Percentiles rank a stretch among this genome's conserved stretches.
Conservation (phyloP, 2,329 filamentous ascomycete genomes). For the Fusarium sp. region DNA sequence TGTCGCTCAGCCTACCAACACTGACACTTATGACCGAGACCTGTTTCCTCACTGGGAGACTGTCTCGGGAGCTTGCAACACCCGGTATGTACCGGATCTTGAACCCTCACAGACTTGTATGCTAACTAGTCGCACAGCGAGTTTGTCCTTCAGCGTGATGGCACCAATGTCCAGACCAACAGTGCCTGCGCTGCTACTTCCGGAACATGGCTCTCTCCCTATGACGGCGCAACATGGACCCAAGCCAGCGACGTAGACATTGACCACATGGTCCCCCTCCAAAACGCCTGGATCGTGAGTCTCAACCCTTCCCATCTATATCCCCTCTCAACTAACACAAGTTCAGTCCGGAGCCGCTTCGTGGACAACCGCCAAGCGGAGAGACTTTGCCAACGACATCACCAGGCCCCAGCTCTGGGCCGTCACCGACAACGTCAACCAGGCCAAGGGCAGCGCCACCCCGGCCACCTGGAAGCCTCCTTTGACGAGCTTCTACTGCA, state of each 20-base stretch:
- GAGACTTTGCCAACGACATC: constrained; percentile 79
- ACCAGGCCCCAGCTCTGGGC: constrained; percentile 78
- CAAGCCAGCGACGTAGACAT: constrained; percentile 76
- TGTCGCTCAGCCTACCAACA: constrained; percentile 62
- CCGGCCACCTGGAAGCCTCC: constrained; percentile 81
- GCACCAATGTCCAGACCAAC: constrained; percentile 65
- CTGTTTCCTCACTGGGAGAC: constrained; percentile 77
- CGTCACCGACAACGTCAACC: constrained; percentile 79
- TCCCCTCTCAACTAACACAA: constrained; percentile 15
- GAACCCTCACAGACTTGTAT: neutral
- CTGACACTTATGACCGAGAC: constrained; percentile 67
- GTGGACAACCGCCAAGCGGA: constrained; percentile 73
- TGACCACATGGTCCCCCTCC: constrained; percentile 82
- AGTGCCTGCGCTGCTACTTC: constrained; percentile 67
- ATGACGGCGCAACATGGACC: constrained; percentile 76
- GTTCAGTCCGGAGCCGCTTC: constrained; percentile 70
- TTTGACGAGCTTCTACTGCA: constrained; percentile 74
- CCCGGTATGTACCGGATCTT: constrained; percentile 52
- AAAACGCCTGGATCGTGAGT: constrained; percentile 77
- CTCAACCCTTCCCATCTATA: neutral
- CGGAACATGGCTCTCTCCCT: constrained; percentile 75
- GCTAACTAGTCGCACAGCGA: constrained; percentile 22
- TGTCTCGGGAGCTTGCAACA: constrained; percentile 72
- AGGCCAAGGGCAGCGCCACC: constrained; percentile 73
- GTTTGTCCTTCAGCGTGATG: constrained; percentile 63